Evolutionary conservation across 441 rosid species (phyloP).

Genomic region (Croton setiger): DNA sequence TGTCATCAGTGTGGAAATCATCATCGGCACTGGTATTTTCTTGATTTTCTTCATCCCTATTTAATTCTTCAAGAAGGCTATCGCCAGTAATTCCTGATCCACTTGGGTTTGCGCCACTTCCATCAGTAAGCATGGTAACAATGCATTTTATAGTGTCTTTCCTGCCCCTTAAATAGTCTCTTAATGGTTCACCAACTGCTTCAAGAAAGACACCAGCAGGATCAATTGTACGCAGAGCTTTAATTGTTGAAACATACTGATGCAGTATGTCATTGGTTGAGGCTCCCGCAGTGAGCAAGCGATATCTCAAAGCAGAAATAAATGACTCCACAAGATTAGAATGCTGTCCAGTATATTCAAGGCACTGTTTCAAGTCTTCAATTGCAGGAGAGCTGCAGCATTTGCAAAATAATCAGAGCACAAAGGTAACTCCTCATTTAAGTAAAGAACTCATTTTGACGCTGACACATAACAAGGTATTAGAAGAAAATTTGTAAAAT

Average conservation of each 20-base stretch:
- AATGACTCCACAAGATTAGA: constrained; percentile 92
- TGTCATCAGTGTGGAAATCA: constrained; percentile 80
- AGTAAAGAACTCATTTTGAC: constrained; percentile 15
- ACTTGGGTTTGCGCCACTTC: constrained; percentile 74
- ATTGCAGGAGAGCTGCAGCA: constrained; percentile 82
- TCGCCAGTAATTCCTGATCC: constrained; percentile 86
- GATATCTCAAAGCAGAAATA: constrained; percentile 78
- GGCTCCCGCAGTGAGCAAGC: constrained; percentile 97
- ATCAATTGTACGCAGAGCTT: constrained; percentile 91
- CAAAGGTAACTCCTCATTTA: constrained; percentile 12
- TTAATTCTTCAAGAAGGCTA: constrained; percentile 97
- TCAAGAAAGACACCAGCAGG: constrained; percentile 95
- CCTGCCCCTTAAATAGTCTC: constrained; percentile 85
- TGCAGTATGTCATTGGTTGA: constrained; percentile 98
- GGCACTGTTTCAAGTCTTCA: constrained; percentile 94
- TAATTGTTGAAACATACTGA: constrained; percentile 95
- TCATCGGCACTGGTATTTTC: constrained; percentile 65
- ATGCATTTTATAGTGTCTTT: constrained; percentile 96
- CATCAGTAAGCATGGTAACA: constrained; percentile 98
- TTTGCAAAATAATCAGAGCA: constrained; percentile 20
- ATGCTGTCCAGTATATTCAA: constrained; percentile 93
- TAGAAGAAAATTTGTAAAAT: constrained; percentile 1
- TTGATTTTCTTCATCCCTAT: constrained; percentile 87
- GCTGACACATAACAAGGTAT: neutral
- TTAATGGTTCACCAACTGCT: constrained; percentile 96